Evolutionary conservation across 2,329 filamentous ascomycete species (phyloP).

Genomic region (Xylariaceae sp.): DNA sequence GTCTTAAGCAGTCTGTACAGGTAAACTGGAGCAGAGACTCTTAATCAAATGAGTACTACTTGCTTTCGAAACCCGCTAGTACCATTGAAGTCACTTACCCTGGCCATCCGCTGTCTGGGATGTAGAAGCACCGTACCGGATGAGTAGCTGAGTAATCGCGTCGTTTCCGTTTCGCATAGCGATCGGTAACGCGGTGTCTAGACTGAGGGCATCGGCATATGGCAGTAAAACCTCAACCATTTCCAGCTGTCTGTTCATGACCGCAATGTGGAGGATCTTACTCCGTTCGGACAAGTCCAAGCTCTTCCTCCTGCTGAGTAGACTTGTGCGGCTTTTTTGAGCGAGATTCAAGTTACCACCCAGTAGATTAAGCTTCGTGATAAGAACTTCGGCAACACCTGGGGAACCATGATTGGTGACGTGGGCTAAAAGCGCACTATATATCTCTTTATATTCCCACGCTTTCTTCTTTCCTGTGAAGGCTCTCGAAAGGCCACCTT

Average conservation of each 20-base stretch:
- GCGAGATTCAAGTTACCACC: slow-evolving; percentile 59
- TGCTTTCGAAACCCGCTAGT: no score
- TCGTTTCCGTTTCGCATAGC: slow-evolving; percentile 54
- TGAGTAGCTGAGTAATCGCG: slow-evolving; percentile 53
- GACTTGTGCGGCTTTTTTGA: slow-evolving; percentile 53
- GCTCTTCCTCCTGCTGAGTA: slow-evolving; percentile 57
- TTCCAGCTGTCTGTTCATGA: slow-evolving; percentile 56
- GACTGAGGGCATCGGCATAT: slow-evolving; percentile 56
- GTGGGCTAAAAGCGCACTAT: slow-evolving; percentile 57
- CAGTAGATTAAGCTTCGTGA: slow-evolving; percentile 54
- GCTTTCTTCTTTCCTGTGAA: slow-evolving; percentile 56
- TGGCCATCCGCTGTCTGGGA: slow-evolving; percentile 56
- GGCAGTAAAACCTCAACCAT: slow-evolving; percentile 61
- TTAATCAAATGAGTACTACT: no score
- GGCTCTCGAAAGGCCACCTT: slow-evolving; percentile 49
- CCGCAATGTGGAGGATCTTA: slow-evolving; percentile 57
- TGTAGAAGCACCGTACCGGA: slow-evolving; percentile 57
- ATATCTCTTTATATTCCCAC: slow-evolving; percentile 60
- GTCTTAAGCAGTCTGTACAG: no score
- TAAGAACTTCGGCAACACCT: slow-evolving; percentile 61
- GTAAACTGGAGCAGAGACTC: no score
- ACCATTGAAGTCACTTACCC: no score
- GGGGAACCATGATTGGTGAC: slow-evolving; percentile 56
- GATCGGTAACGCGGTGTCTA: slow-evolving; percentile 56
- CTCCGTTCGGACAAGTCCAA: slow-evolving; percentile 57